A percentile compares a stretch with the other conserved stretches of the same genome.
phyloP scores from a whole-genome alignment of 2,329 filamentous ascomycete species.

The Diaporthe citri region DNA sequence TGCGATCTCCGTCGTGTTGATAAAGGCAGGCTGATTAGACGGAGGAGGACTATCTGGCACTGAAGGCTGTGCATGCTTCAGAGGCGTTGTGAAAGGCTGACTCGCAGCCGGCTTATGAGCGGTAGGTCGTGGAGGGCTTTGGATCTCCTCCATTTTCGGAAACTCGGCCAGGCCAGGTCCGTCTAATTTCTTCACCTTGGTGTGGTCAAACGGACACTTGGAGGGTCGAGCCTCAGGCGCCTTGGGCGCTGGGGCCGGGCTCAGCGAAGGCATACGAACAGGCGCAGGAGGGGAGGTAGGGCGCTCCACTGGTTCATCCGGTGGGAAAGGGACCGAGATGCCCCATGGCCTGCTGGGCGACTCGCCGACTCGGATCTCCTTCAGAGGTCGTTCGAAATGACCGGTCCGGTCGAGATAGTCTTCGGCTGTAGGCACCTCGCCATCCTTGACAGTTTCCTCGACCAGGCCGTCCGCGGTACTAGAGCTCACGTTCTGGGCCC shows the following conservation, averaged over 20 bases:
- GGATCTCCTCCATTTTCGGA: slow-evolving; percentile 39
- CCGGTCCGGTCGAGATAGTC: slow-evolving; percentile 73
- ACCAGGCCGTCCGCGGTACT: slow-evolving; percentile 54
- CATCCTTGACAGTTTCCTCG: slow-evolving; percentile 49
- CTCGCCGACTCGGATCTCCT: slow-evolving; percentile 93
- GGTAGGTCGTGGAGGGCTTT: slow-evolving; percentile 29
- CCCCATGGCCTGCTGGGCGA: slow-evolving; percentile 95
- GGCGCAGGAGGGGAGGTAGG: slow-evolving; percentile 70
- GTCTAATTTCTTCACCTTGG: slow-evolving; percentile 44
- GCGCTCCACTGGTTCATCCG: slow-evolving; percentile 62
- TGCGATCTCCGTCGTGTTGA: slow-evolving; percentile 57
- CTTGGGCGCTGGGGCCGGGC: slow-evolving; percentile 43
- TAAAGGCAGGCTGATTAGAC: slow-evolving; percentile 63
- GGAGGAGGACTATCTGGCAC: slow-evolving; percentile 45
- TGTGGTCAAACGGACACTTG: slow-evolving; percentile 69
- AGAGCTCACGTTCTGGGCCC: slow-evolving; percentile 82
- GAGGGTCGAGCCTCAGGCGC: slow-evolving; percentile 45
- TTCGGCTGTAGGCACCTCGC: slow-evolving; percentile 56
- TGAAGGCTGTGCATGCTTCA: slow-evolving; percentile 43
- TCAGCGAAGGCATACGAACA: slow-evolving; percentile 61
- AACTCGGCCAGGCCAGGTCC: slow-evolving; percentile 38
- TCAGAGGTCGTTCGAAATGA: slow-evolving; percentile 86
- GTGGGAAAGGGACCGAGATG: slow-evolving; percentile 71
- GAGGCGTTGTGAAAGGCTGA: slow-evolving; percentile 40
- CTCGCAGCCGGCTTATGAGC: slow-evolving; percentile 24